phyloP scores from a whole-genome alignment of 1,139 yeast genomes.

The Yarrowia galli region DNA sequence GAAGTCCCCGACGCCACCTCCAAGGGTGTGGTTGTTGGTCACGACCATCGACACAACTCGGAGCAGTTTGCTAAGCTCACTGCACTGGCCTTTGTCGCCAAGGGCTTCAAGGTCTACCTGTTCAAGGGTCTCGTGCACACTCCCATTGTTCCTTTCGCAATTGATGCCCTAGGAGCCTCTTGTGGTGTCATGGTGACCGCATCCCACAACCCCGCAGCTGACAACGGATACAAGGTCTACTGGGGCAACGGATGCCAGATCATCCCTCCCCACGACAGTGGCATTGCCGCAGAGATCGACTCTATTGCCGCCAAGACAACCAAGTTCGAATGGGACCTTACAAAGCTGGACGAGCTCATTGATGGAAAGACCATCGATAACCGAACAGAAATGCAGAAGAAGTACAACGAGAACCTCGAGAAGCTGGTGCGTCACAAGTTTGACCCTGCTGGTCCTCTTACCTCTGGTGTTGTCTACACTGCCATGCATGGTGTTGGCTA shows the following conservation, averaged over 20 bases:
- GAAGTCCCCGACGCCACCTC: slow-evolving; percentile 48
- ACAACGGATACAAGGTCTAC: slow-evolving; percentile 95
- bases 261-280: slow-evolving; percentile 85
- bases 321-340: slow-evolving; percentile 37
- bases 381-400: slow-evolving; percentile 41
- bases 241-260: slow-evolving; percentile 95
- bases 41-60: slow-evolving; percentile 89
- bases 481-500: slow-evolving; percentile 96
- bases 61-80: slow-evolving; percentile 79
- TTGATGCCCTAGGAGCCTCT: slow-evolving; percentile 66
- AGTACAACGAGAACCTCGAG: slow-evolving; percentile 44
- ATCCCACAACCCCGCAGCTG: slow-evolving; percentile 91
- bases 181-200: slow-evolving; percentile 98
- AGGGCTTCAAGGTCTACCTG: slow-evolving; percentile 73
- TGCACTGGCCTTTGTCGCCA: slow-evolving; percentile 72
- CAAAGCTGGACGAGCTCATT: slow-evolving; percentile 25
- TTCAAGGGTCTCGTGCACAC: slow-evolving; percentile 76
- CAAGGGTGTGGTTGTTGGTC: slow-evolving; percentile 79
- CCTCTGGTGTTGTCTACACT: slow-evolving; percentile 73
- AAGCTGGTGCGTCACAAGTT: slow-evolving; percentile 21
- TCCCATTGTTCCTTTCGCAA: slow-evolving; percentile 90
- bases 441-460: slow-evolving; percentile 42
- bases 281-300: slow-evolving; percentile 69
- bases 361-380: slow-evolving; percentile 21
- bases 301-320: slow-evolving; percentile 6